Percentiles rank a stretch among this genome's conserved stretches.
These are phyloP conservation scores for Malassezia pachydermatis DNA, from an alignment of 1,284 basidiomycete species.

Conservation along the genomic window DNA sequence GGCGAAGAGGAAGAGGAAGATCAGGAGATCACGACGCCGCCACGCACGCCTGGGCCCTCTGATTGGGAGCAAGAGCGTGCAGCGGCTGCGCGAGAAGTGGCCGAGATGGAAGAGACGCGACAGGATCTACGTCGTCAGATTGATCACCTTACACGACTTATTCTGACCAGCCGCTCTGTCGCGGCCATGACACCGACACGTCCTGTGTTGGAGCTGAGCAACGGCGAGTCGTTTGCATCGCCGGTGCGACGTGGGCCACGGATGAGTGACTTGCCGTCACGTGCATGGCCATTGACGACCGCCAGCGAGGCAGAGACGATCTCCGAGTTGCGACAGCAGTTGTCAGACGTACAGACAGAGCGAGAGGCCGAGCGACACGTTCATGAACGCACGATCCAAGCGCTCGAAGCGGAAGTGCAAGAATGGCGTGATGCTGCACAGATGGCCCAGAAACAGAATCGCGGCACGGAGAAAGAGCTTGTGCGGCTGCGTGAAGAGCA, in stretches of 20 bases:
- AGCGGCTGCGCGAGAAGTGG: conserved; percentile 27
- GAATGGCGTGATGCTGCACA: background rate
- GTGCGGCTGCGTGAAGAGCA: conserved; percentile 15
- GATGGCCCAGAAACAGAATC: conserved; percentile 11
- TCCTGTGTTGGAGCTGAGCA: background rate
- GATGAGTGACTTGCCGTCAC: conserved; percentile 27
- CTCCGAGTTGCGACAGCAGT: background rate
- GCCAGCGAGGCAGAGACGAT: background rate
- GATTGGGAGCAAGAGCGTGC: conserved; percentile 25
- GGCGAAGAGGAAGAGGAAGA: background rate
- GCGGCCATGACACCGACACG: conserved; percentile 16
- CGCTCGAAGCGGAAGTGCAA: conserved; percentile 16
- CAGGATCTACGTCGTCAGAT: conserved; percentile 33
- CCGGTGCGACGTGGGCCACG: conserved; percentile 29
- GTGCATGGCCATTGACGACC: conserved; percentile 4
- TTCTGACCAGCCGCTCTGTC: conserved; percentile 35
- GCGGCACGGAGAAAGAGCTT: conserved; percentile 14
- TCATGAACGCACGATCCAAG: conserved; percentile 6
- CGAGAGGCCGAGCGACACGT: conserved; percentile 27
- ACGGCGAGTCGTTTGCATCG: conserved; percentile 20
- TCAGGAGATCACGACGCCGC: conserved; percentile 2
- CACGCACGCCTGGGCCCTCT: conserved; percentile 10
- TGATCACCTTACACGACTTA: conserved; percentile 39
- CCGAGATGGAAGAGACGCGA: conserved; percentile 30
- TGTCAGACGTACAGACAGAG: conserved; percentile 10